Base-by-base conservation (phyloP, 352 stramenopile genomes). In the Globisporangium emineosum region DNA sequence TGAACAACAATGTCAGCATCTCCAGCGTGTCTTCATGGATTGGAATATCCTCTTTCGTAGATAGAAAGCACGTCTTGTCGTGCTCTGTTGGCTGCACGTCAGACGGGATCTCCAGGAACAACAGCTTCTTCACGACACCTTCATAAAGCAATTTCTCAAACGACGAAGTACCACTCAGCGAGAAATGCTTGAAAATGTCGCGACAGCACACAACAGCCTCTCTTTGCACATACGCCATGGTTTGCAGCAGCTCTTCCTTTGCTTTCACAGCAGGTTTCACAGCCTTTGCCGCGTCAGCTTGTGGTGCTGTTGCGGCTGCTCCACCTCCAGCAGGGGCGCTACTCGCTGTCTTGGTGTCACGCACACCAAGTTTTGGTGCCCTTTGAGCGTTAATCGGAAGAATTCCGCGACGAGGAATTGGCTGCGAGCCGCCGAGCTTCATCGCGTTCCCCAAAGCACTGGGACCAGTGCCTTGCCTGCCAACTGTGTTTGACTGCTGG, bases 1-100 rank as follows among this genome's bases (percentile, higher is more conserved):
- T 82, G 50, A 81, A 88, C n/a, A 96, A 61, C 9, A 49, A 69
- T 10, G 76, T 78, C 5, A 96, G 62, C 50, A 86, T 63, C 27
- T 77, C 75, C 5, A 96, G 67, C 21, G 81, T 87, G 29, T 90
- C 81, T 67, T 88, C 73, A 40, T 96, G 87, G 9, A 94, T 67
- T 27, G 87, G 87, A 40, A 96, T 90, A 32, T 89, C 70, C 59
- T 94, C 87, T 69, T 93, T 90, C 9, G 84, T 91, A 2, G 85
- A 91, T 58, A 88, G 57, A 43, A 93, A 96, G 45, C 83, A 94
- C n/a, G 81, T 88, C 25, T 85, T 83, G 66, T 96, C 87, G 27
- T 96, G 87, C 40, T 96, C 87, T 0, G 87, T 94, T 0, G 83
- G 79, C 40, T 95, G 84, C n/a, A 93, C 79, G 63, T 96, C 87